Conservation (phyloP, 2,329 filamentous ascomycete genomes). For the Fusarium sp. region DNA sequence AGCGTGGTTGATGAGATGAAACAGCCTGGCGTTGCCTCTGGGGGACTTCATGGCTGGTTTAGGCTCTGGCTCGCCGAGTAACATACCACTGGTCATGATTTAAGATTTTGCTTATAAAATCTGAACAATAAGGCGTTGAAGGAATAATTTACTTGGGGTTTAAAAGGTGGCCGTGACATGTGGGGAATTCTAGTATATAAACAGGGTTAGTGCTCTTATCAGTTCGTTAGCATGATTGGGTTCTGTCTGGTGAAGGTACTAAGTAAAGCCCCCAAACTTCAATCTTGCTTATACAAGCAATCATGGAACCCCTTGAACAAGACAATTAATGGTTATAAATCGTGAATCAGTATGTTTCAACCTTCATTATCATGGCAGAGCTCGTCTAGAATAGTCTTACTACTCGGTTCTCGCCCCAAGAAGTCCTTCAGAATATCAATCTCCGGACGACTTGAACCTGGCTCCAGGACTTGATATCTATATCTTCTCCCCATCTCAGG, state of each 20-base stretch:
- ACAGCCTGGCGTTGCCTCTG: rapidly evolving
- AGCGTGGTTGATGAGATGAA: not conserved
- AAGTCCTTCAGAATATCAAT: not conserved
- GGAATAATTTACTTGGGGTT: not conserved
- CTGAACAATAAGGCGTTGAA: rapidly evolving
- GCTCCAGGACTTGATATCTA: not conserved
- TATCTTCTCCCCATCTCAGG: not conserved
- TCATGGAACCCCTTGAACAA: rapidly evolving
- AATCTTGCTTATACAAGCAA: not conserved
- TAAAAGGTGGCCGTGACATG: rapidly evolving
- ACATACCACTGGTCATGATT: not conserved
- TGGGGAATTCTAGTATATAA: not conserved
- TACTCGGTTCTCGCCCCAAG: not conserved
- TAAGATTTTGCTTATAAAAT: rapidly evolving
- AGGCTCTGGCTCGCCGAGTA: not conserved
- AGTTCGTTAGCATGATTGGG: not conserved
- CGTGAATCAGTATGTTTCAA: rapidly evolving
- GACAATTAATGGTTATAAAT: no score
- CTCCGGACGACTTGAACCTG: not conserved
- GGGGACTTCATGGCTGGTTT: not conserved
- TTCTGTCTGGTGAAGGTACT: not conserved
- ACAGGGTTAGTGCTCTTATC: not conserved
- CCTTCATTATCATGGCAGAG: rapidly evolving
- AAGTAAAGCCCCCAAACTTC: not conserved
- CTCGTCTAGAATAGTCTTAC: not conserved